Conservation (phyloP, 2,329 filamentous ascomycete genomes). For the Aspergillus sp. region DNA sequence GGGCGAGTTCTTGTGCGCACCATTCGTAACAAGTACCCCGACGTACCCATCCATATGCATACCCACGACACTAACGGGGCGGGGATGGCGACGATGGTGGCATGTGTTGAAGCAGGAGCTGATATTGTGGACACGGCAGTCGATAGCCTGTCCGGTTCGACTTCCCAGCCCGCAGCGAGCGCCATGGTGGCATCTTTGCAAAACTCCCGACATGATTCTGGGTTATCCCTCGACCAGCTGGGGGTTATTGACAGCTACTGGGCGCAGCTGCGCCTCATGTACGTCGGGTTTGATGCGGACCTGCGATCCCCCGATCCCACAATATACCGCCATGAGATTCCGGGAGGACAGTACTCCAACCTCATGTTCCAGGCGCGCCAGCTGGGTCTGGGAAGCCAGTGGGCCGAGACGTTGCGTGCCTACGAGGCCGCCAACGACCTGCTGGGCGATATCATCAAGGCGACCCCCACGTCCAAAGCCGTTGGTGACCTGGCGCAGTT, state of each 20-base stretch:
- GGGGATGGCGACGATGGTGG: slow-evolving; percentile 96
- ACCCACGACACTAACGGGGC: slow-evolving; percentile 98
- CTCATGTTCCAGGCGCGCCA: slow-evolving; percentile 99
- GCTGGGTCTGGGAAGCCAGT: slow-evolving; percentile 89
- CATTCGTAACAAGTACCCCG: slow-evolving; percentile 91
- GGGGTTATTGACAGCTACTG: slow-evolving; percentile 91
- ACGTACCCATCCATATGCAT: slow-evolving; percentile 95
- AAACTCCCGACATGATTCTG: slow-evolving; percentile 70
- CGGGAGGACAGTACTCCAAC: slow-evolving; percentile 95
- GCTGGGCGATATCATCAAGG: slow-evolving; percentile 97
- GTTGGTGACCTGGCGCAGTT: slow-evolving; percentile 97
- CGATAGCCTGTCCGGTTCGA: slow-evolving; percentile 96
- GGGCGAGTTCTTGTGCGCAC: slow-evolving; percentile 76
- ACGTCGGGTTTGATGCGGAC: slow-evolving; percentile 96
- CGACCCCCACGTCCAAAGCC: slow-evolving; percentile 97
- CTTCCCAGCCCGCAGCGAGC: slow-evolving; percentile 94
- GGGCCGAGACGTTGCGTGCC: slow-evolving; percentile 98
- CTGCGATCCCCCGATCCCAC: slow-evolving; percentile 90
- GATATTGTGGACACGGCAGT: slow-evolving; percentile 94
- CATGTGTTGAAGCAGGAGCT: slow-evolving; percentile 85
- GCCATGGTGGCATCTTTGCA: slow-evolving; percentile 89
- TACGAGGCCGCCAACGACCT: slow-evolving; percentile 96
- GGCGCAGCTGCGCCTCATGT: slow-evolving; percentile 89
- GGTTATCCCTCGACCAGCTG: slow-evolving; percentile 71
- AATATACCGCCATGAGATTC: slow-evolving; percentile 98